phyloP scores from a whole-genome alignment of 2,329 filamentous ascomycete genomes.

The Chaetomium olivaceum region DNA sequence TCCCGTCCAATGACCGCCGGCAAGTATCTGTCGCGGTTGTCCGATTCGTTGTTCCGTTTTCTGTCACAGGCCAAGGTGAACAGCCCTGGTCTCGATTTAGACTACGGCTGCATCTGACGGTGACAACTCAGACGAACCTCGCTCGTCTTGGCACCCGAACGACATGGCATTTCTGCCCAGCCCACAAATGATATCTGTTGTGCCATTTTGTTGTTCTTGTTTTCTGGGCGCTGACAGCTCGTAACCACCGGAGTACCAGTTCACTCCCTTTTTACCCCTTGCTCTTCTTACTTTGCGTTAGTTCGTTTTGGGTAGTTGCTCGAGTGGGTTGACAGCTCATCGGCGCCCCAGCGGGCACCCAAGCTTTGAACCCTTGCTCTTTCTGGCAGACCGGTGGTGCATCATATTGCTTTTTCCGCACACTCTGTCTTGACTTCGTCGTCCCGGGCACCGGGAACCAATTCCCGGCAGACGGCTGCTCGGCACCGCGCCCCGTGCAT shows the following conservation, averaged over 20 bases:
- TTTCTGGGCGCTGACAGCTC: slow-evolving; percentile 13
- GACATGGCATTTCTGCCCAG: slow-evolving; percentile 25
- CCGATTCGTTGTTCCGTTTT: slow-evolving; percentile 16
- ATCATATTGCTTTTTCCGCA: slow-evolving; percentile 30
- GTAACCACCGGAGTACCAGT: slow-evolving; percentile 9
- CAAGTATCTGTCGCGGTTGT: slow-evolving; percentile 9
- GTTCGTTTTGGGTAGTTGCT: slow-evolving; percentile 22
- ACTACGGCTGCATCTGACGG: slow-evolving; percentile 6
- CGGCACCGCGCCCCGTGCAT: slow-evolving; percentile 19
- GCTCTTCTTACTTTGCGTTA: slow-evolving; percentile 4
- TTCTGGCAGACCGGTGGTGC: slow-evolving; percentile 11
- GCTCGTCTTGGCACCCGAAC: slow-evolving; percentile 23
- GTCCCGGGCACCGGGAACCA: slow-evolving; percentile 5
- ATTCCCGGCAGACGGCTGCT: slow-evolving; percentile 9
- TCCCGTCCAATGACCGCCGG: slow-evolving; percentile 12
- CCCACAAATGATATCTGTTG: slow-evolving; percentile 1
- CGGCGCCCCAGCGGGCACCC: slow-evolving; percentile 16
- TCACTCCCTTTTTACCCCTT: slow-evolving; percentile 10
- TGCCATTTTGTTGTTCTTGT: slow-evolving; percentile 1
- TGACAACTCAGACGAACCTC: slow-evolving; percentile 25
- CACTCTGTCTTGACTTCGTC: slow-evolving; percentile 8
- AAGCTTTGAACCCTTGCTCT: slow-evolving; percentile 1
- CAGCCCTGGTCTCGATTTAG: slow-evolving; percentile 13
- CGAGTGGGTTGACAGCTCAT: slow-evolving; percentile 26
- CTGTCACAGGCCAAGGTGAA: slow-evolving; percentile 7